Percentiles rank a stretch among this genome's conserved stretches.
Evolutionary conservation across 2,329 filamentous ascomycete genomes (phyloP).

Genomic region (Xylaria sp.): DNA sequence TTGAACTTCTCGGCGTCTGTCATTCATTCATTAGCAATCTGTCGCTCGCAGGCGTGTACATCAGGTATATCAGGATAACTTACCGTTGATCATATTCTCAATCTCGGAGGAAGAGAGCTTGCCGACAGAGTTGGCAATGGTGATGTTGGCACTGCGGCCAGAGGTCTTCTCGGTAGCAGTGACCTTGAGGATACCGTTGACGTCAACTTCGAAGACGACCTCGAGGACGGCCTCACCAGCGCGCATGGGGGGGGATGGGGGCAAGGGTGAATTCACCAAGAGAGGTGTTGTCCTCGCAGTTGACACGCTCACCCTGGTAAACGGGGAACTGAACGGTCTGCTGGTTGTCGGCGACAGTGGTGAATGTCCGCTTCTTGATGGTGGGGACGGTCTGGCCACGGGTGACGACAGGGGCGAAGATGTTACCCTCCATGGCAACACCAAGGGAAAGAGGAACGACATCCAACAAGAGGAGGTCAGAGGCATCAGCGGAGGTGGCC

Average conservation of each 20-base stretch:
- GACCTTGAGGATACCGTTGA: constrained; percentile 99
- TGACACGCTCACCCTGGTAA: constrained; percentile 93
- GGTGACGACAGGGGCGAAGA: constrained; percentile 89
- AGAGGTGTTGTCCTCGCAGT: constrained; percentile 97
- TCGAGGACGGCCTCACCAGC: constrained; percentile 96
- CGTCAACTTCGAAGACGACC: constrained; percentile 98
- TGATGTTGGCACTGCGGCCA: constrained; percentile 97
- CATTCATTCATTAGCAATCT: constrained; percentile 19
- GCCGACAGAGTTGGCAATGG: constrained; percentile 98
- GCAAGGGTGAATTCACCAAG: constrained; percentile 95
- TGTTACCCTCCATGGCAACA: constrained; percentile 99
- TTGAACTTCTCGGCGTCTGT: constrained; percentile 96
- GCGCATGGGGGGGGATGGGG: constrained; percentile 78
- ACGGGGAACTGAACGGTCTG: constrained; percentile 86
- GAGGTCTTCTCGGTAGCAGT: constrained; percentile 99
- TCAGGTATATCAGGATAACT: constrained; percentile 25
- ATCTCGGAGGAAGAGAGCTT: constrained; percentile 95
- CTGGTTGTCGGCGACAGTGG: constrained; percentile 73
- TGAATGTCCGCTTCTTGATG: constrained; percentile 80
- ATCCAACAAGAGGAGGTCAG: constrained; percentile 91
- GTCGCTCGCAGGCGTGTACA: neutral
- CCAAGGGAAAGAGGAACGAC: constrained; percentile 94
- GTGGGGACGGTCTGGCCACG: constrained; percentile 71
- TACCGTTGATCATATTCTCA: constrained; percentile 91
- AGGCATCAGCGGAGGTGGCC: constrained; percentile 90